A percentile compares a stretch with the other conserved stretches of the same genome.
Conservation (phyloP, 495 filamentous ascomycete species). For the Penicillium samsonianum region DNA sequence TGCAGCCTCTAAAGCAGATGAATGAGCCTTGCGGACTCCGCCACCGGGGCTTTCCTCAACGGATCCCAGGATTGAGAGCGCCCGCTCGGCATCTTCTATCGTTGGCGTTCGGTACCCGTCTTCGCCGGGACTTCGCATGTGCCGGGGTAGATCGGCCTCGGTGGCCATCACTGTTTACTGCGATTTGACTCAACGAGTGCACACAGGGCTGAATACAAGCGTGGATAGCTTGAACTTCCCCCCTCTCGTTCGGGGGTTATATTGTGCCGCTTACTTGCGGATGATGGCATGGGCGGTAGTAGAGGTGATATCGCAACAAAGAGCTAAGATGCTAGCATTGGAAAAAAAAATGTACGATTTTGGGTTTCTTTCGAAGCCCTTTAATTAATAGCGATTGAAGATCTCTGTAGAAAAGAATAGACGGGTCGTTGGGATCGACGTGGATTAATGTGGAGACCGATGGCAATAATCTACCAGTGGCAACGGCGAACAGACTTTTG, state of each 20-base stretch:
- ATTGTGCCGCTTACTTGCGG: neutral
- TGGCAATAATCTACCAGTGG: neutral
- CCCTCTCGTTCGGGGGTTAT: neutral
- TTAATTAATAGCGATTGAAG: neutral
- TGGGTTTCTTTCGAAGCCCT: neutral
- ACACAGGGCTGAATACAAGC: neutral
- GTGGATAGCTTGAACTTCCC: neutral
- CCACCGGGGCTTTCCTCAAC: constrained; percentile 13
- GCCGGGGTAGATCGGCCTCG: constrained; percentile 34
- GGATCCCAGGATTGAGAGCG: constrained; percentile 20
- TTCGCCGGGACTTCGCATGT: constrained; percentile 45
- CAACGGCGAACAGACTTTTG: neutral
- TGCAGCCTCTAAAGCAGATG: constrained; percentile 34
- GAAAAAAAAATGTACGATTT: neutral
- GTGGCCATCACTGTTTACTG: constrained; percentile 20
- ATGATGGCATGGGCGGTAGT: neutral
- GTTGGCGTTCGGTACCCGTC: constrained; percentile 54
- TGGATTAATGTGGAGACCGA: constrained; percentile 11
- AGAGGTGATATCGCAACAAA: neutral
- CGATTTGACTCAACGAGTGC: neutral
- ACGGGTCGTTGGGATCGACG: constrained; percentile 5
- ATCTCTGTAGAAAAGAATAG: neutral
- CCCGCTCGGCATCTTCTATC: constrained; percentile 47
- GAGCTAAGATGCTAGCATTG: too few species aligned
- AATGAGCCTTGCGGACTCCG: constrained; percentile 33